Conservation (phyloP, 768 basidiomycete genomes). For the Coprinopsis sp. region DNA sequence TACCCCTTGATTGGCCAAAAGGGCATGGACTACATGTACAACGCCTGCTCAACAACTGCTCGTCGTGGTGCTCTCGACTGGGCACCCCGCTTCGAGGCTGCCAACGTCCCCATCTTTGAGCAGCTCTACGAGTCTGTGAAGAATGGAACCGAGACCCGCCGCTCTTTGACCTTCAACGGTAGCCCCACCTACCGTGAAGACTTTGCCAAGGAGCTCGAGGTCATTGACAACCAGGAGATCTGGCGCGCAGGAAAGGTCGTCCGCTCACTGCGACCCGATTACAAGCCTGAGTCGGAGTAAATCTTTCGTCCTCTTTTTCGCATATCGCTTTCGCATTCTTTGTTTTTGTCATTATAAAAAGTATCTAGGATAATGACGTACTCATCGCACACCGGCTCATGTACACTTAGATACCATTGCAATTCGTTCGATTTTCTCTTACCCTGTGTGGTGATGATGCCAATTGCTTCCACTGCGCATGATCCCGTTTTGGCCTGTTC, state of each 20-base stretch:
- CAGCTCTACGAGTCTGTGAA: slow-evolving; percentile 90
- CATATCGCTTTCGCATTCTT: neutral
- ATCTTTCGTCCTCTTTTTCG: neutral
- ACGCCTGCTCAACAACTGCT: slow-evolving; percentile 98
- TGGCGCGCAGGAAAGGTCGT: slow-evolving; percentile 97
- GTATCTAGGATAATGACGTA: slow-evolving; percentile 13
- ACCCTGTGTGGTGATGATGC: too few species aligned
- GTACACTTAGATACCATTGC: too few species aligned
- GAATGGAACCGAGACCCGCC: slow-evolving; percentile 96
- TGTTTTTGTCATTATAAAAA: slow-evolving; percentile 14
- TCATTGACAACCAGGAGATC: slow-evolving; percentile 98
- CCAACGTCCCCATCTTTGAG: slow-evolving; percentile 93
- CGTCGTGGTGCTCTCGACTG: slow-evolving; percentile 99
- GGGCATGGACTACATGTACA: slow-evolving; percentile 99
- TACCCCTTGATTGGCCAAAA: slow-evolving; percentile 95
- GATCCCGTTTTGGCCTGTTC: neutral
- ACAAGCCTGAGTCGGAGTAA: slow-evolving; percentile 60
- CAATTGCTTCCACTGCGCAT: neutral
- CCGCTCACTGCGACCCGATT: slow-evolving; percentile 81
- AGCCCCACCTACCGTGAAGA: slow-evolving; percentile 90
- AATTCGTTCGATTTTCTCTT: too few species aligned
- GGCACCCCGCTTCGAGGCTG: slow-evolving; percentile 94
- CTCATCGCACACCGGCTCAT: neutral
- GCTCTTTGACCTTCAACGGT: slow-evolving; percentile 93
- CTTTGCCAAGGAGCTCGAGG: slow-evolving; percentile 85